Base-by-base conservation (phyloP, 495 filamentous ascomycete species). In the Astrocystis sublimbata region DNA sequence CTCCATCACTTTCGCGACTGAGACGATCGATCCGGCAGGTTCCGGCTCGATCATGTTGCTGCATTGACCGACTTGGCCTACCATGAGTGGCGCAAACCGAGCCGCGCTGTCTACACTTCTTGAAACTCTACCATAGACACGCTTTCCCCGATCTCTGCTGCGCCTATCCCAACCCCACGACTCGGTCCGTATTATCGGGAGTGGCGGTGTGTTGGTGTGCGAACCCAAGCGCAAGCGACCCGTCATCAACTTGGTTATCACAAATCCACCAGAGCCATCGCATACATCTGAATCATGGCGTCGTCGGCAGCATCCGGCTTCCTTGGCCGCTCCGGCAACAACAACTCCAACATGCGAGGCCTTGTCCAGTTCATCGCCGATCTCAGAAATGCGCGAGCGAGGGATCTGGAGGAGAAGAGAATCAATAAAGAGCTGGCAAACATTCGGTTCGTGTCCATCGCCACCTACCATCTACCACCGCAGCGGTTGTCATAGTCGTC, bases 361-460 rank as follows among this genome's bases (percentile, higher is more conserved):
- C 82, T 99, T 61, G 94, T 98, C 28, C 93, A 97, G 75, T 99
- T 99, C 81, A 98, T 99, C 70, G 96, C 96, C 59, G 96, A 99
- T 75, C 76, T 99, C 64, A 83, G 96, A 65, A 98, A 98, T 74
- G 96, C 96, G 30, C 81, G 96, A 70, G 96, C 96, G 21, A 85
- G 96, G 41, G 96, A 99, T 72, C 77, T 99, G 62, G 96, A 99
- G 73, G 96, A 99, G 79, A 99, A 99, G 79, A 83, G 96, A 66
- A 97, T 99, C 74, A 99, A 99, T 74, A 99, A 99, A 77, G 96
- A 99, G 79, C 80, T 98, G 71, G 96, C 96, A 70, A 99, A 99
- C 69, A 98, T 99, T 75, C 86, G 94, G 81, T 88, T 66, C n/a
- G 76, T 68, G 42, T 30, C 41, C 38, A 63, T n/a, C 28, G 19